Evolutionary conservation across 305 asterid species (phyloP).

Genomic region (Fraxinus platypoda): DNA sequence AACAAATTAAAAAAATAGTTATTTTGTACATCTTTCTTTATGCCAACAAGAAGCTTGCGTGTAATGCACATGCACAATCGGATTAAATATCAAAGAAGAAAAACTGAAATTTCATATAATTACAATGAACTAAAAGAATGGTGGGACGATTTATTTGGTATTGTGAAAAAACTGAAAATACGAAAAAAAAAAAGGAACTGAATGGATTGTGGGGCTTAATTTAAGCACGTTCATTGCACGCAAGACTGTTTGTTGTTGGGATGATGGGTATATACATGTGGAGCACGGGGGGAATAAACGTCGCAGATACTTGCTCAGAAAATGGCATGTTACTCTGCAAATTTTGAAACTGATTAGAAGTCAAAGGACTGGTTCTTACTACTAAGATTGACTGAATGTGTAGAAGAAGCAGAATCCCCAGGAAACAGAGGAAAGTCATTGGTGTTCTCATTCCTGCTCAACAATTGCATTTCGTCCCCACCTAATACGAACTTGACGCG

Average conservation of each 20-base stretch:
- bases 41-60: background rate
- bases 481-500: conserved; percentile 81
- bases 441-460: conserved; percentile 16
- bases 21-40: background rate
- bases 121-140: too few species aligned
- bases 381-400: conserved; percentile 36
- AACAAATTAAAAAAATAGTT: too few species aligned
- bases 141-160: background rate
- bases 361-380: conserved; percentile 21
- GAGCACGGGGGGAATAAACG: conserved; percentile 24
- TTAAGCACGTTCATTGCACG: background rate
- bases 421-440: conserved; percentile 26
- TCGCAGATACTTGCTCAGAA: conserved; percentile 31
- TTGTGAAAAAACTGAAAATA: too few species aligned
- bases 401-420: conserved; percentile 28
- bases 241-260: background rate
- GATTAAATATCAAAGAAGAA: too few species aligned
- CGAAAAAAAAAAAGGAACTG: background rate
- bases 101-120: too few species aligned
- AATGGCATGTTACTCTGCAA: background rate
- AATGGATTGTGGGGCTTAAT: background rate
- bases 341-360: conserved; percentile 16
- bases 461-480: conserved; percentile 49
- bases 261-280: background rate
- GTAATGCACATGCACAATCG: background rate